These are phyloP conservation scores for Penicillium expansum DNA, from an alignment of 2,329 filamentous ascomycete species.

Conservation along the genomic window DNA sequence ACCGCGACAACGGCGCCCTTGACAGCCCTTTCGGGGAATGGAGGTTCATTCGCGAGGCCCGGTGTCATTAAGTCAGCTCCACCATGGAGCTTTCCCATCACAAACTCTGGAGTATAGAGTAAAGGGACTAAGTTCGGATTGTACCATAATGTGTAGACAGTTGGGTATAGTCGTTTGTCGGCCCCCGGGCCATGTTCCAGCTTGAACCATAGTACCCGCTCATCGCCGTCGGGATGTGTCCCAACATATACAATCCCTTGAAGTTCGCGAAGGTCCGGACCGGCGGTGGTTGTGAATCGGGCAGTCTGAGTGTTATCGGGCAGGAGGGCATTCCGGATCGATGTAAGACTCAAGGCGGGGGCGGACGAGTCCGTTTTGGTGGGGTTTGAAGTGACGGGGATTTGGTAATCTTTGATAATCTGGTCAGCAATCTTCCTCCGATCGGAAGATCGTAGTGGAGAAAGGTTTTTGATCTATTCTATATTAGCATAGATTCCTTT, in stretches of 20 bases:
- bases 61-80: slow-evolving; percentile 70
- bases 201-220: slow-evolving; percentile 64
- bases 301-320: slow-evolving; percentile 63
- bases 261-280: slow-evolving; percentile 59
- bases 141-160: slow-evolving; percentile 66
- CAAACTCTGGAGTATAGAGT: slow-evolving; percentile 59
- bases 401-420: slow-evolving; percentile 61
- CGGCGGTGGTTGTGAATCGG: slow-evolving; percentile 63
- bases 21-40: slow-evolving; percentile 59
- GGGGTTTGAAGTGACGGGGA: slow-evolving; percentile 45
- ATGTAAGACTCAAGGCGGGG: slow-evolving; percentile 47
- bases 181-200: slow-evolving; percentile 52
- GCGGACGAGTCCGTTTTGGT: slow-evolving; percentile 37
- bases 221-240: slow-evolving; percentile 55
- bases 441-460: slow-evolving; percentile 65
- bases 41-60: slow-evolving; percentile 62
- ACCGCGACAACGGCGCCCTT: slow-evolving; percentile 63
- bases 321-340: slow-evolving; percentile 58
- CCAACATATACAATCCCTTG: slow-evolving; percentile 65
- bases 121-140: slow-evolving; percentile 61
- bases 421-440: slow-evolving; percentile 65
- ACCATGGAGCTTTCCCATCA: slow-evolving; percentile 61
- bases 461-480: slow-evolving; percentile 62
- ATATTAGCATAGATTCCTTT: slow-evolving; percentile 9
- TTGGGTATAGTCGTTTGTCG: slow-evolving; percentile 44